Base-by-base conservation (phyloP, 2,329 filamentous ascomycete species). In the Phialophora tarda region DNA sequence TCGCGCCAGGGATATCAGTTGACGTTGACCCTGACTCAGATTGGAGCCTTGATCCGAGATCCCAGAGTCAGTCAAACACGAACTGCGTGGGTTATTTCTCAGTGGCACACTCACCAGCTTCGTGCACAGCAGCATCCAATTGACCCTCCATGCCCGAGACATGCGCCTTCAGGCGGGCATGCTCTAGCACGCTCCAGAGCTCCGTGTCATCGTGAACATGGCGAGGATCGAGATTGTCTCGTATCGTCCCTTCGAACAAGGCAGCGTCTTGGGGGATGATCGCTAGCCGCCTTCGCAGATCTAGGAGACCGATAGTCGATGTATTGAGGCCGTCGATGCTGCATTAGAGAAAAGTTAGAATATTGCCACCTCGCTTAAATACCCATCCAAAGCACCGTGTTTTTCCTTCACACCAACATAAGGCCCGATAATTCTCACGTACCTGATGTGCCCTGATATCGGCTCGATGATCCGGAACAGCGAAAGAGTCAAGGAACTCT, bases 261-360 rank as follows among this genome's bases (percentile, higher is more conserved):
- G 94, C 94, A 32, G 95, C 94, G 79, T 99, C 96, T 77, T 99
- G 95, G 4, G 96, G 95, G 72, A 99, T 99, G 75, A 99, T 99
- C 62, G 95, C 94, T 56, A 99, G 84, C 65, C 95, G 89, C 63
- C 93, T 87, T 63, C 95, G 89, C 63, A 99, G 85, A 78, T 99
- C 95, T 62, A 96, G 81, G 61, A 99, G 82, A 2, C 95, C 95
- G 74, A 99, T 97, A 3, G 87, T 88, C 62, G 92, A 94, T 12
- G 95, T 97, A 79, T 97, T 91, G 62, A 99, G 81, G 54, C 87
- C 85, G 79, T 99, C 95, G 74, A 99, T 97, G 73, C 88, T 91
- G 50, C 54, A 63, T 14, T 8, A 8, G 28, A 34, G 28, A 56
- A 59, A 48, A 38, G 56, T 67, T 62, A 66, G 44, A 51, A 55